phyloP scores from a whole-genome alignment of 2,329 filamentous ascomycete species.

The Colletotrichum viniferum region DNA sequence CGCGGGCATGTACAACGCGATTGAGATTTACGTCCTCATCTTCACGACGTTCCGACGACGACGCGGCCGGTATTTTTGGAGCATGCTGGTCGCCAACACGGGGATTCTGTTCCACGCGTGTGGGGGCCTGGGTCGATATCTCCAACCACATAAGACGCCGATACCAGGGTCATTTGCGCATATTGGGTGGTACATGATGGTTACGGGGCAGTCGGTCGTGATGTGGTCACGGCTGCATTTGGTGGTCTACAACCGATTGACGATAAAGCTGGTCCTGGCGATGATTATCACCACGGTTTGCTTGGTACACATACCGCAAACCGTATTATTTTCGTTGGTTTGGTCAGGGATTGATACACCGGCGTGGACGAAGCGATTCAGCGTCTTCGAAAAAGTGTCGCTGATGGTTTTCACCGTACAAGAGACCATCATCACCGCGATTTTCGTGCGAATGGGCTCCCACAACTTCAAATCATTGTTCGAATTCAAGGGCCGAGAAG shows the following conservation, averaged over 20 bases:
- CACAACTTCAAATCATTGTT: conserved; percentile 11
- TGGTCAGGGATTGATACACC: conserved; percentile 40
- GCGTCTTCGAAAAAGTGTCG: conserved; percentile 57
- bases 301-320: conserved; percentile 52
- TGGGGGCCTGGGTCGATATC: conserved; percentile 39
- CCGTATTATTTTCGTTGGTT: conserved; percentile 52
- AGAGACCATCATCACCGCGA: conserved; percentile 55
- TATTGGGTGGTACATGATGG: conserved; percentile 57
- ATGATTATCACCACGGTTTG: conserved; percentile 59
- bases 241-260: conserved; percentile 39
- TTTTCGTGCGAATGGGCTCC: conserved; percentile 40
- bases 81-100: conserved; percentile 27
- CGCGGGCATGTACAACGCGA: conserved; percentile 23
- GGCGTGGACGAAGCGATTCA: conserved; percentile 34
- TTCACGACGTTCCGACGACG: conserved; percentile 27
- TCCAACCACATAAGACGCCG: conserved; percentile 41
- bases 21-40: conserved; percentile 29
- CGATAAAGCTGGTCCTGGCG: conserved; percentile 36
- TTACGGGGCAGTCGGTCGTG: conserved; percentile 46
- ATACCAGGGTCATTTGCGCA: conserved; percentile 40
- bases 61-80: conserved; percentile 33
- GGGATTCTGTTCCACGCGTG: conserved; percentile 59
- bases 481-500: conserved; percentile 10
- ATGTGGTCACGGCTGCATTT: conserved; percentile 57
- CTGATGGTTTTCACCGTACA: conserved; percentile 61